Evolutionary conservation across 2,329 filamentous ascomycete genomes (phyloP).

Genomic region (Diaporthe sp.): DNA sequence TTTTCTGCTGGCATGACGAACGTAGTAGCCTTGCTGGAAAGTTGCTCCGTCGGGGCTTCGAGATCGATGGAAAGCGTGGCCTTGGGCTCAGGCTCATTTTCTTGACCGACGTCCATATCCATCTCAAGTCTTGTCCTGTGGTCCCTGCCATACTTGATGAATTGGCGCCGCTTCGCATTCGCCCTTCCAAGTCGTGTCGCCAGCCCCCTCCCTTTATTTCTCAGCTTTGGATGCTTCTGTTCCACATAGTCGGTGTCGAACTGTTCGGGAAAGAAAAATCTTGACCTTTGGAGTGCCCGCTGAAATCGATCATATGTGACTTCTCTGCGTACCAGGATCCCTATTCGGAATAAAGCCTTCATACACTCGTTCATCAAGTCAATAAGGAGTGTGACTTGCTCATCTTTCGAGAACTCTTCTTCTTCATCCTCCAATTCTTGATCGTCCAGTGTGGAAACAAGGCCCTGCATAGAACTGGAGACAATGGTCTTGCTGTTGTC

Average conservation of each 20-base stretch:
- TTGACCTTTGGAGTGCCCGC: neutral
- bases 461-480: neutral
- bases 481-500: neutral
- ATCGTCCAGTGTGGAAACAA: neutral
- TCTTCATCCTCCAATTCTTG: neutral
- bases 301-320: no score
- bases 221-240: constrained; percentile 1
- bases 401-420: neutral
- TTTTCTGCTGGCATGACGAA: neutral
- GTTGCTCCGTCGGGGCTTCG: neutral
- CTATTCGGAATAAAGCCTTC: neutral
- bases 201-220: neutral
- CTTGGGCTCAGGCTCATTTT: neutral
- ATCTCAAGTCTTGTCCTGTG: neutral
- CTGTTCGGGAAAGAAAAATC: neutral
- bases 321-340: no score
- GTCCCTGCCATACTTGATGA: neutral
- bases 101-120: neutral
- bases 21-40: neutral
- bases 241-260: neutral
- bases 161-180: constrained; percentile 6
- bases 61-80: neutral
- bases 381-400: neutral
- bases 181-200: neutral
- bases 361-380: neutral